phyloP scores from a whole-genome alignment of 2,329 filamentous ascomycete genomes.

The Metarhizium anisopliae region DNA sequence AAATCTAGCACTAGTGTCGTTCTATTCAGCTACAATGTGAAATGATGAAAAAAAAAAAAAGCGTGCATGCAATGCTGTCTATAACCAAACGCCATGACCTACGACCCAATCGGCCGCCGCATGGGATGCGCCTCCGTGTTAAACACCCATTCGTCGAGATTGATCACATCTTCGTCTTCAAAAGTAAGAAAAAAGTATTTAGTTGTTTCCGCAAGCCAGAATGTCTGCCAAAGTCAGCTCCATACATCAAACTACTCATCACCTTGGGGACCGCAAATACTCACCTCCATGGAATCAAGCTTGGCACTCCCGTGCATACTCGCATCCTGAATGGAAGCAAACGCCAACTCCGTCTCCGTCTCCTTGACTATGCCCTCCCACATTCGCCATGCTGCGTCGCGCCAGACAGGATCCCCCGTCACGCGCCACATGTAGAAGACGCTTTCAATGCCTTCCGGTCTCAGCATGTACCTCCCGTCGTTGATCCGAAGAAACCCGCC shows the following conservation, averaged over 20 bases:
- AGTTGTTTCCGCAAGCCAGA: constrained; percentile 68
- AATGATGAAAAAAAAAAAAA: too few relatives aligned
- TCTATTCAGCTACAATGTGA: background rate
- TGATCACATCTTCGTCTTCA: constrained; percentile 51
- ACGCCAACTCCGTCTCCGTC: constrained; percentile 34
- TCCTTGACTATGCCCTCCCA: constrained; percentile 32
- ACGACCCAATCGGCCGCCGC: constrained; percentile 19
- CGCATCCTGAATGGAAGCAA: constrained; percentile 32
- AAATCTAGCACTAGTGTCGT: too few relatives aligned
- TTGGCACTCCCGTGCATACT: constrained; percentile 19
- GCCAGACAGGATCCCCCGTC: constrained; percentile 34
- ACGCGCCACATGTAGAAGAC: constrained; percentile 43
- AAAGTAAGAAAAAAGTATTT: constrained; percentile 75
- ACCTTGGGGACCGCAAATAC: constrained; percentile 11
- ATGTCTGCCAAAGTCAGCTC: constrained; percentile 31
- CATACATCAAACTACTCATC: background rate
- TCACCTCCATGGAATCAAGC: constrained; percentile 54
- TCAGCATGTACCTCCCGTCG: constrained; percentile 33
- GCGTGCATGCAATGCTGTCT: background rate
- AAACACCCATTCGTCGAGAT: constrained; percentile 62
- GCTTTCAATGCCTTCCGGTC: constrained; percentile 44
- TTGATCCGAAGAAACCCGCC: constrained; percentile 50
- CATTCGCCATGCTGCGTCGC: constrained; percentile 39
- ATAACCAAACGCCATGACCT: background rate
- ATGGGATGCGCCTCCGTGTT: constrained; percentile 50